Percentiles rank a stretch among this genome's conserved stretches.
Conservation (phyloP, 257 asterid species). For the Petunia axillaris region DNA sequence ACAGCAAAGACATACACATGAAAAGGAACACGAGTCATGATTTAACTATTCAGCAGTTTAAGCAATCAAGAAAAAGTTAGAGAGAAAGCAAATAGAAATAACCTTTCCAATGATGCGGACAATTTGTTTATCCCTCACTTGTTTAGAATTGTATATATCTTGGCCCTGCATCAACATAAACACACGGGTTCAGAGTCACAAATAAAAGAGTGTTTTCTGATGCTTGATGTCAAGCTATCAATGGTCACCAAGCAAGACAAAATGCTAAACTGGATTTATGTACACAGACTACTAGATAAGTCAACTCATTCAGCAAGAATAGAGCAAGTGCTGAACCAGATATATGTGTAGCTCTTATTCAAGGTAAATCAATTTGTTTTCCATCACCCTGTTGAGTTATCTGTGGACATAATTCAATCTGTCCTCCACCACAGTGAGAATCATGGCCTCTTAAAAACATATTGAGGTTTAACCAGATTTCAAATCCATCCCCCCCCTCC, state of each 20-base stretch:
- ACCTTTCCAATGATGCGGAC: conserved; percentile 96
- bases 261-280: not conserved
- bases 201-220: not conserved
- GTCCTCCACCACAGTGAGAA: not conserved
- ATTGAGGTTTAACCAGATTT: not conserved
- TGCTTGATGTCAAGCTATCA: not conserved
- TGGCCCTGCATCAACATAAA: conserved; percentile 61
- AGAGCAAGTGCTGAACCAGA: not conserved
- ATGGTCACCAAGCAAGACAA: not conserved
- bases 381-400: not conserved
- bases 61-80: conserved; percentile 2
- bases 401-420: not conserved
- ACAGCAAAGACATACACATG: not conserved
- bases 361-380: not conserved
- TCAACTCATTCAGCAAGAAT: not conserved
- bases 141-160: conserved; percentile 80
- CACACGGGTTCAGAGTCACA: not conserved
- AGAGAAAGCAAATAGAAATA: conserved; percentile 21
- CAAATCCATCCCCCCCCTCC: not conserved
- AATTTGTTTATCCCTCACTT: conserved; percentile 89
- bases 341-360: too few relatives aligned
- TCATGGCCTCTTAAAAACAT: not conserved
- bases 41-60: not conserved
- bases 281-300: not conserved
- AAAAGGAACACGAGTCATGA: not conserved